These are phyloP conservation scores for Aspergillus nomiae DNA, from an alignment of 2,329 filamentous ascomycete genomes.

Conservation along the genomic window DNA sequence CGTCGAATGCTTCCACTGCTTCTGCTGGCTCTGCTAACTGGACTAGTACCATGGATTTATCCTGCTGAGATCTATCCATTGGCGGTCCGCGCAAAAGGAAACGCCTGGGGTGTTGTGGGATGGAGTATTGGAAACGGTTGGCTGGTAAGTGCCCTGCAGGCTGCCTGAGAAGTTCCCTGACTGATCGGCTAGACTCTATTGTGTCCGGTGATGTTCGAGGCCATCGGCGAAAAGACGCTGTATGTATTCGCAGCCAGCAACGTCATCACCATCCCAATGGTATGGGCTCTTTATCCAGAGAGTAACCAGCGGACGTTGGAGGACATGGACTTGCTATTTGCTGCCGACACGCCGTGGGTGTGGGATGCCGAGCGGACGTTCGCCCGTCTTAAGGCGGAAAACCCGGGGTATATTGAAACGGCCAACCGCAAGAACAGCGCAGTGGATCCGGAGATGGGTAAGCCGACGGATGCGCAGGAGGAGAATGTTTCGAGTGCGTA, in stretches of 20 bases:
- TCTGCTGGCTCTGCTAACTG: conserved; percentile 54
- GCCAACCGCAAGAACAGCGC: conserved; percentile 37
- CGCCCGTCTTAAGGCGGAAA: conserved; percentile 61
- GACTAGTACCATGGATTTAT: conserved; percentile 61
- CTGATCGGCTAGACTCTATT: conserved; percentile 44
- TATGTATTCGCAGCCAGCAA: conserved; percentile 74
- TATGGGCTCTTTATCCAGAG: conserved; percentile 75
- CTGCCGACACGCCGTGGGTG: conserved; percentile 65
- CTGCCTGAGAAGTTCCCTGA: conserved; percentile 7
- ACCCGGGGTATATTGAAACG: conserved; percentile 52
- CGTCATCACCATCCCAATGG: conserved; percentile 65
- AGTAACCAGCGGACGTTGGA: conserved; percentile 73
- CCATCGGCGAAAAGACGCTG: conserved; percentile 69
- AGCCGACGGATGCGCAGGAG: conserved; percentile 7
- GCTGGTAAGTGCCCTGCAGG: conserved; percentile 40
- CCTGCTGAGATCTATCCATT: conserved; percentile 74
- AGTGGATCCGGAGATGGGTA: conserved; percentile 35
- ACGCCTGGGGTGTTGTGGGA: conserved; percentile 74
- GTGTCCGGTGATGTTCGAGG: conserved; percentile 62
- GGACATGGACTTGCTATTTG: conserved; percentile 74
- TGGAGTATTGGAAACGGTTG: conserved; percentile 77
- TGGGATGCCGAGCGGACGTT: conserved; percentile 72
- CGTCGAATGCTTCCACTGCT: conserved; percentile 63
- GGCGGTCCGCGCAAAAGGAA: conserved; percentile 70
- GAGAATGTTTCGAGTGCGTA: neutral